Conservation (phyloP, 2,329 filamentous ascomycete species). For the Falciphora oryzae region DNA sequence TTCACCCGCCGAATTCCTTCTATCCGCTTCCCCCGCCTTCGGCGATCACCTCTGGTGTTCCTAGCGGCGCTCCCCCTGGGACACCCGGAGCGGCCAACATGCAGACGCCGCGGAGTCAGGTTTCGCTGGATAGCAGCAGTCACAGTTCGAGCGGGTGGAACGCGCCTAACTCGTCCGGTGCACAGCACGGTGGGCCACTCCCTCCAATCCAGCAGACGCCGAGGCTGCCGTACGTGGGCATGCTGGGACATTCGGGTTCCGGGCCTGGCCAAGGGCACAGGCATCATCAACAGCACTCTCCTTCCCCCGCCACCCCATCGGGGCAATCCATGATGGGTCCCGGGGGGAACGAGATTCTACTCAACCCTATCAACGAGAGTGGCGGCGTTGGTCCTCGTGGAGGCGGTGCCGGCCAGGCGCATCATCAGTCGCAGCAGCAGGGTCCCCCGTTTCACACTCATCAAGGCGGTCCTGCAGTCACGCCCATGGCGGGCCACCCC, state of each 20-base stretch:
- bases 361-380: not conserved
- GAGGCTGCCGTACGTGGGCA: not conserved
- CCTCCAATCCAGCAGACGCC: not conserved
- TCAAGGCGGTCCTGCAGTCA: not conserved
- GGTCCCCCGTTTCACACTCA: not conserved
- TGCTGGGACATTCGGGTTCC: not conserved
- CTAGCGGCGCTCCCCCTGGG: not conserved
- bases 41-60: not conserved
- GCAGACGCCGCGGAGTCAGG: not conserved
- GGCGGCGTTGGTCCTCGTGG: no score
- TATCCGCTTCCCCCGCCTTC: not conserved
- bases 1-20: not conserved
- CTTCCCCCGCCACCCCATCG: not conserved
- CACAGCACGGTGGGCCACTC: not conserved
- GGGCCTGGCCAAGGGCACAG: not conserved
- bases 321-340: not conserved
- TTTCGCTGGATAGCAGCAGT: not conserved
- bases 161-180: not conserved
- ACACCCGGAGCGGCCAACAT: not conserved
- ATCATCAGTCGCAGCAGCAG: not conserved
- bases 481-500: not conserved
- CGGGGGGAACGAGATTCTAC: not conserved
- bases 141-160: not conserved
- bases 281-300: not conserved
- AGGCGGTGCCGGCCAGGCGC: not conserved